A percentile compares a stretch with the other conserved stretches of the same genome.
Evolutionary conservation across 345 rosid genomes (phyloP).

Genomic region (Eucalyptus shirleyi): DNA sequence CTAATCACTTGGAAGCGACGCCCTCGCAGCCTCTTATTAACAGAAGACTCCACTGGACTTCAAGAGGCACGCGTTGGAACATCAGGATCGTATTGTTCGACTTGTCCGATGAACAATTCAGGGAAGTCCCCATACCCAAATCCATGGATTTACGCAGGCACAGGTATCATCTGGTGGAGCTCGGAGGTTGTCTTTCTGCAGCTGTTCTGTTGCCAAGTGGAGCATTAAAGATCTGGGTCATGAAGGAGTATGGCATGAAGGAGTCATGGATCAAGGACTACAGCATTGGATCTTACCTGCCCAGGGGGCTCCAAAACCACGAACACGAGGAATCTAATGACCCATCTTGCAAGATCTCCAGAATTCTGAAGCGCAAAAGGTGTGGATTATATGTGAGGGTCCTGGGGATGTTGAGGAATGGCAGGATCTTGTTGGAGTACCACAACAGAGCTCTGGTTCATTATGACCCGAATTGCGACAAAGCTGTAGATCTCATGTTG

Average conservation of each 20-base stretch:
- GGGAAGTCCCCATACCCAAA: neutral
- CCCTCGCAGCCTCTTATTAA: constrained; percentile 2
- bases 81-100: constrained; percentile 2
- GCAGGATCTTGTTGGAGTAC: constrained; percentile 9
- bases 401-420: neutral
- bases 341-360: neutral
- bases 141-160: neutral
- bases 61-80: neutral
- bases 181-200: constrained; percentile 6
- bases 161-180: neutral
- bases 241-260: constrained; percentile 4
- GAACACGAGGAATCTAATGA: neutral
- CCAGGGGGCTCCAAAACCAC: neutral
- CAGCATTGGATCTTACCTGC: neutral
- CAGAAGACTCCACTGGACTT: constrained; percentile 22
- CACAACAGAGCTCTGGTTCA: neutral
- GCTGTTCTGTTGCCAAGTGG: neutral
- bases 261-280: constrained; percentile 17
- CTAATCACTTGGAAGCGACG: neutral
- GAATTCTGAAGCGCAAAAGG: neutral
- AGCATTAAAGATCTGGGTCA: constrained; percentile 4
- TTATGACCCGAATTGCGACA: neutral
- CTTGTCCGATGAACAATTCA: constrained; percentile 5
- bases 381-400: neutral
- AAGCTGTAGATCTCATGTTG: neutral